phyloP scores from a whole-genome alignment of 257 asterid species.

The Ilex aquifolium region DNA sequence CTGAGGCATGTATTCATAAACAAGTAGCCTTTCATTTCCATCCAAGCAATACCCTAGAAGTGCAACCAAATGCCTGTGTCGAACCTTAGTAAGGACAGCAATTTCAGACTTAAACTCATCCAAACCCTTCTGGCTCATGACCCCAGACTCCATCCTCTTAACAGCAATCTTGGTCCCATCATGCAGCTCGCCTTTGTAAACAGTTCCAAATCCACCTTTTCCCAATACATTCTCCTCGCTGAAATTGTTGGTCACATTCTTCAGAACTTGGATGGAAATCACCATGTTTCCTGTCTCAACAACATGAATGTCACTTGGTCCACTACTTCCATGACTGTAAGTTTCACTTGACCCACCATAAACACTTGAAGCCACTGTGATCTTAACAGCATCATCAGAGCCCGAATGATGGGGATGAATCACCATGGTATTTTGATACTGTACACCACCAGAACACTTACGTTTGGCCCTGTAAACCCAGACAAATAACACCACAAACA shows the following conservation, averaged over 20 bases:
- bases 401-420: constrained; percentile 17
- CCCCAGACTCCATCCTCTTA: constrained; percentile 1
- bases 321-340: background rate
- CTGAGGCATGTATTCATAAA: constrained; percentile 4
- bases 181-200: constrained; percentile 2
- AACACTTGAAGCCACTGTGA: background rate
- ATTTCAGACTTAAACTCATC: constrained; percentile 4
- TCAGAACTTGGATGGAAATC: background rate
- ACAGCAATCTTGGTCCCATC: constrained; percentile 1
- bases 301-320: background rate
- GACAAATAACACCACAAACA: constrained; percentile 1
- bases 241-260: background rate
- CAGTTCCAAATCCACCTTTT: constrained; percentile 3
- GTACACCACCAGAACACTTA: constrained; percentile 3
- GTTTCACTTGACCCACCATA: background rate
- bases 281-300: background rate
- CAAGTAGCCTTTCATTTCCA: background rate
- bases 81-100: constrained; percentile 1
- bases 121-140: constrained; percentile 1
- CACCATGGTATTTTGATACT: constrained; percentile 5
- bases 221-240: background rate
- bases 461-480: constrained; percentile 7
- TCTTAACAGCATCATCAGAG: constrained; percentile 4
- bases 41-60: constrained; percentile 2
- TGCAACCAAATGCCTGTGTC: constrained; percentile 1